phyloP scores from a whole-genome alignment of 306 rosid genomes.

The Benincasa hispida region DNA sequence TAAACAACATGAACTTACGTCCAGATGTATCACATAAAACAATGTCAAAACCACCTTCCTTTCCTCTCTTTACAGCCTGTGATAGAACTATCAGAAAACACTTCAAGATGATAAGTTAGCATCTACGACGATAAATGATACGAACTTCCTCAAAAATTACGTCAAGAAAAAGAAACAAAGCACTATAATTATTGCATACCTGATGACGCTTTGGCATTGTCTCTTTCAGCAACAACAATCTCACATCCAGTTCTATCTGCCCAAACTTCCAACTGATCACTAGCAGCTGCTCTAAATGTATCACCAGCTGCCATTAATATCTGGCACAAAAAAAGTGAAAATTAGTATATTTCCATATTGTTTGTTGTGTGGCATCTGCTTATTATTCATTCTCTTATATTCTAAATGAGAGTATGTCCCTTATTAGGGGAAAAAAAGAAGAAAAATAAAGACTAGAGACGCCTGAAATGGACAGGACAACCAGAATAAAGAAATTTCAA shows the following conservation, averaged over 20 bases:
- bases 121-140: constrained; percentile 6
- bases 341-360: background rate
- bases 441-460: no score
- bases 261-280: constrained; percentile 98
- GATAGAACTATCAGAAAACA: constrained; percentile 67
- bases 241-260: constrained; percentile 95
- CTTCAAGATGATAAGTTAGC: constrained; percentile 31
- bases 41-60: constrained; percentile 64
- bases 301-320: constrained; percentile 97
- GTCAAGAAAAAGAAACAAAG: constrained; percentile 1
- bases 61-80: constrained; percentile 85
- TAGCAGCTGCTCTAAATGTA: constrained; percentile 97
- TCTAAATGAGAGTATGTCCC: no score
- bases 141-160: background rate
- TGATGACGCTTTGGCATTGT: constrained; percentile 73
- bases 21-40: constrained; percentile 96
- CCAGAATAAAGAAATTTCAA: background rate
- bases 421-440: no score
- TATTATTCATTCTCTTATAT: no score
- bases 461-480: background rate
- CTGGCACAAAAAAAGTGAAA: constrained; percentile 20
- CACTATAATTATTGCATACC: constrained; percentile 28
- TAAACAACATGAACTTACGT: constrained; percentile 40
- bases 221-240: constrained; percentile 71
- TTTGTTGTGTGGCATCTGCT: no score